Conservation (phyloP, 805 yeast species). For the Hanseniaspora hatyaiensis region DNA sequence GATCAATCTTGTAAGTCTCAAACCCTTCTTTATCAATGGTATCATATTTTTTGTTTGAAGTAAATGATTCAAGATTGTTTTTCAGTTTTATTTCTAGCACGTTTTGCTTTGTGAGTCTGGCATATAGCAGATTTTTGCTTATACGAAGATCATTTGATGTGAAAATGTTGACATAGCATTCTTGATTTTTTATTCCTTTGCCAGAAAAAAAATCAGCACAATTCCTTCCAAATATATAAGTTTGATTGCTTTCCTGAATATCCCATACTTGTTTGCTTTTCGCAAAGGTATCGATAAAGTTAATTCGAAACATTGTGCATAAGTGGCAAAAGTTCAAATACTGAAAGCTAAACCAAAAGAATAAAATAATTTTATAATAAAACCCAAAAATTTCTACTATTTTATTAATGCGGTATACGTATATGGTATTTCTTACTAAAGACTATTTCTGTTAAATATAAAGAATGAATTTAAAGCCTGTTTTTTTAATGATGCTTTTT, state of each 20-base stretch:
- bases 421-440: too few species aligned
- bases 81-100: background rate
- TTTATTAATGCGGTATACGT: too few species aligned
- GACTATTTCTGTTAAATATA: too few species aligned
- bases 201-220: background rate
- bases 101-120: background rate
- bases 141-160: background rate
- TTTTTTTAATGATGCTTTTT: too few species aligned
- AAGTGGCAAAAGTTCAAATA: background rate
- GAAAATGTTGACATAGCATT: constrained; percentile 2
- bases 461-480: too few species aligned
- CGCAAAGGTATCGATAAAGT: background rate
- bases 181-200: background rate
- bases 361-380: too few species aligned
- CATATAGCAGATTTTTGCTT: constrained; percentile 1
- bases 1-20: background rate
- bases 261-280: background rate
- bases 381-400: too few species aligned
- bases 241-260: background rate
- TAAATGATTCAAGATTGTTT: background rate
- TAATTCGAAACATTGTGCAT: background rate
- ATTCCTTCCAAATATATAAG: background rate
- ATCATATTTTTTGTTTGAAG: background rate
- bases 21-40: constrained; percentile 12
- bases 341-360: background rate